Evolutionary conservation across 768 basidiomycete species (phyloP), one percentile per base, ranked within the genome.

Genomic region (Tremella mesenterica): DNA sequence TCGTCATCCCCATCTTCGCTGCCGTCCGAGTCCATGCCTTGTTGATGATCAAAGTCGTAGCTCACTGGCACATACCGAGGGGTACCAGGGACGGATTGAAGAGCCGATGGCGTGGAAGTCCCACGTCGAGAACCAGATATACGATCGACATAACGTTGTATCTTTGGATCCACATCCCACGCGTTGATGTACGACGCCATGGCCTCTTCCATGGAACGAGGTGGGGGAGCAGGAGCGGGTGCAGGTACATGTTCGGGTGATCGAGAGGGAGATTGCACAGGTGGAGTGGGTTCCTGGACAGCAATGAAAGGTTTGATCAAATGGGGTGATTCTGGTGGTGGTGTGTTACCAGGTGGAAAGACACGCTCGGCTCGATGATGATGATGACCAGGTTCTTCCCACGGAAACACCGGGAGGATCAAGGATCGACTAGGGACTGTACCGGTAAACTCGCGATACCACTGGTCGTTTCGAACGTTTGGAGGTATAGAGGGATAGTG

Each of bases 381-480:
- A 16, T 27, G 26, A 4, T 56, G 33, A 0, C 50, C 41, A 2
- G 80, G 80, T 54, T 83, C 80, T 69, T 99, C 93, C 93, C 93
- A 99, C n/a, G 93, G 91, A 73, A 99, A 97, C 29, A 95, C 77
- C 29, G 79, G 76, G 56, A 83, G 84, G 20, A 92, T 80, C 64
- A 86, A 86, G 23, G 74, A 74, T 25, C 76, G 79, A 68, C 91
- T 86, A 3, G 90, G 88, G 14, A 79, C 77, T 8, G 54, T 47
- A 46, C 67, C 63, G 2, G 71, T 59, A n/a, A 61, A 69, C 14
- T 68, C 59, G 51, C 70, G 70, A 58, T 75, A 73, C 74, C 92
- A 87, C 65, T 87, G 81, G 7, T 86, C 85, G 70, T 86, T 80
- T 36, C 76, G 78, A n/a, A 85, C 76, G 38, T 84, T 75, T 25